phyloP scores from a whole-genome alignment of 2,329 filamentous ascomycete genomes.

The Apiospora hydei region DNA sequence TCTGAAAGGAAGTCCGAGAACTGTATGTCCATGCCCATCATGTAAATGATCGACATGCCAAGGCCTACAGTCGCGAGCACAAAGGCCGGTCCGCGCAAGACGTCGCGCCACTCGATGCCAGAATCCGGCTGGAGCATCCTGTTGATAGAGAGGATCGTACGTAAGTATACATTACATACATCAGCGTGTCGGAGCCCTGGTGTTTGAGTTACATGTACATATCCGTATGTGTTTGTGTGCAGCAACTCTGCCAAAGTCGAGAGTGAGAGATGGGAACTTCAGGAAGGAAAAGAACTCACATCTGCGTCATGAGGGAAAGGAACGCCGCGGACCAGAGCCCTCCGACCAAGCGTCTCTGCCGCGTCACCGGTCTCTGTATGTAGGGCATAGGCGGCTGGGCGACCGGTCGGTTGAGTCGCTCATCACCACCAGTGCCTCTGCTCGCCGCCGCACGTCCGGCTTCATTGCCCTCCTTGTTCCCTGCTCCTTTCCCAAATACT shows the following conservation, averaged over 20 bases:
- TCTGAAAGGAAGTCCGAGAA: not conserved
- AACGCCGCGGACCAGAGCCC: not conserved
- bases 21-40: not conserved
- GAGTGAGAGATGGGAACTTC: not conserved
- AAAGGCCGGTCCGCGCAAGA: not conserved
- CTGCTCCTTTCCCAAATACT: no score
- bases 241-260: not conserved
- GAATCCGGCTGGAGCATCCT: not conserved
- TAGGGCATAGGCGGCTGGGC: not conserved
- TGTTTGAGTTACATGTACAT: not conserved
- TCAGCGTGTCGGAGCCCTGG: not conserved
- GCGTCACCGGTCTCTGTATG: not conserved
- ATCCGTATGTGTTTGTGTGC: no score
- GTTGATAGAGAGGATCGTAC: not conserved
- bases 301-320: not conserved
- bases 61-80: not conserved
- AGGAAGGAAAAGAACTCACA: not conserved
- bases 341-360: not conserved
- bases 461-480: not conserved
- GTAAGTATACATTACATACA: not conserved
- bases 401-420: not conserved
- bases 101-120: not conserved
- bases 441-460: no score
- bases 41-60: not conserved
- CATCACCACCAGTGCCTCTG: not conserved